These are phyloP conservation scores for Aspergillus sp. DNA, from an alignment of 2,329 filamentous ascomycete genomes.

Conservation along the genomic window DNA sequence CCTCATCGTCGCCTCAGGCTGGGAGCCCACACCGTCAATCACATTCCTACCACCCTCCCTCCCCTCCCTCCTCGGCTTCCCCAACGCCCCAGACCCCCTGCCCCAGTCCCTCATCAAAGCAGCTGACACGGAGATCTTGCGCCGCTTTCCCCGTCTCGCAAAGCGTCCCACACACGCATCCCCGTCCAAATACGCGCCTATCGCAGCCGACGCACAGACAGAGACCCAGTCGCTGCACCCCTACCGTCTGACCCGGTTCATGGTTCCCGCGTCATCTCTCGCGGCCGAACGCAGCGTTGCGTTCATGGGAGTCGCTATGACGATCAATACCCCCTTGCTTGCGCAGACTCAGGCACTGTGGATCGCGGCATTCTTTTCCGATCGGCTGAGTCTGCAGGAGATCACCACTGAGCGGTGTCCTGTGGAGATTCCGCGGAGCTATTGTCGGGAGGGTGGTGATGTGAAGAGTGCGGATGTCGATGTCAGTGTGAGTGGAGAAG, in stretches of 20 bases:
- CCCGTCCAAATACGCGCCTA: conserved; percentile 28
- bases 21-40: conserved; percentile 52
- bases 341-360: conserved; percentile 58
- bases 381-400: conserved; percentile 41
- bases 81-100: conserved; percentile 36
- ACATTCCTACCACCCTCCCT: conserved; percentile 48
- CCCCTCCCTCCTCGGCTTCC: conserved; percentile 49
- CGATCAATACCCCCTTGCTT: conserved; percentile 46
- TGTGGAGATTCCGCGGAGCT: background rate
- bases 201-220: conserved; percentile 31
- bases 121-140: conserved; percentile 53
- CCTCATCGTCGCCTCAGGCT: conserved; percentile 59
- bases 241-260: conserved; percentile 50
- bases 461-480: too few relatives aligned
- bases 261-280: conserved; percentile 44
- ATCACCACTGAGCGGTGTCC: conserved; percentile 25
- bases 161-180: conserved; percentile 39
- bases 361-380: conserved; percentile 65
- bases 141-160: conserved; percentile 51
- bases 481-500: too few relatives aligned
- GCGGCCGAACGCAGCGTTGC: conserved; percentile 46
- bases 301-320: conserved; percentile 50
- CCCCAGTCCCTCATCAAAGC: conserved; percentile 37
- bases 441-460: too few relatives aligned
- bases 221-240: conserved; percentile 29